phyloP scores from a whole-genome alignment of 1,284 basidiomycete genomes.

The Takashimella tepidaria region DNA sequence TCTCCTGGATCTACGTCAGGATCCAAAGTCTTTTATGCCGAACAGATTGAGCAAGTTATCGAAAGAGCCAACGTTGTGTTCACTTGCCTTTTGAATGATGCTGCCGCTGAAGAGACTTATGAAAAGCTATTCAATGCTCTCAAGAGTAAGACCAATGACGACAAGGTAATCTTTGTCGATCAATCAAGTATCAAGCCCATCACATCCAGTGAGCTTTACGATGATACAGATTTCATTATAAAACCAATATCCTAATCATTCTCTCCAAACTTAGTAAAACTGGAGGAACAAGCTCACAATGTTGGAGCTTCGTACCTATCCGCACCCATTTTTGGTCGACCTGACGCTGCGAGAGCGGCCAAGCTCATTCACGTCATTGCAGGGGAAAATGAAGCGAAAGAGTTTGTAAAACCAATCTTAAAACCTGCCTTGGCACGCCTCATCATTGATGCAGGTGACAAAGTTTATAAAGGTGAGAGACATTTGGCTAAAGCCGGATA shows the following conservation, averaged over 20 bases:
- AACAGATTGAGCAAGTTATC: slow-evolving; percentile 19
- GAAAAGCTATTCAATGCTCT: slow-evolving; percentile 11
- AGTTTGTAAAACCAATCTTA: slow-evolving; percentile 21
- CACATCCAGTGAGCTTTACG: slow-evolving; percentile 25
- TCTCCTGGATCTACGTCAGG: neutral
- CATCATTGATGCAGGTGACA: slow-evolving; percentile 30
- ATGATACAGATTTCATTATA: neutral
- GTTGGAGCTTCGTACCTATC: slow-evolving; percentile 27
- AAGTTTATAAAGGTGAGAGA: slow-evolving; percentile 34
- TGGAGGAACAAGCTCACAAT: slow-evolving; percentile 19
- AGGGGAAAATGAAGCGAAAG: slow-evolving; percentile 17
- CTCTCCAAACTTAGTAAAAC: slow-evolving; percentile 14
- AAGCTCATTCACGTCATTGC: slow-evolving; percentile 28
- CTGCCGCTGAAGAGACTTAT: slow-evolving; percentile 25
- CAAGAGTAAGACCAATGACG: slow-evolving; percentile 9
- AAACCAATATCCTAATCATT: neutral
- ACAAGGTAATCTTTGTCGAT: slow-evolving; percentile 31
- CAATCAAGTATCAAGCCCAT: slow-evolving; percentile 28
- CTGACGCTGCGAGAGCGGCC: slow-evolving; percentile 26
- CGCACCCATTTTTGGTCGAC: slow-evolving; percentile 34
- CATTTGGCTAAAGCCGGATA: no score
- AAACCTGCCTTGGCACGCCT: slow-evolving; percentile 15
- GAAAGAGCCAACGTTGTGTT: slow-evolving; percentile 17
- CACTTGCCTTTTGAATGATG: slow-evolving; percentile 32
- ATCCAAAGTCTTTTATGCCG: neutral